Base-by-base conservation (phyloP, 805 yeast genomes). In the Ogataea corticis region DNA sequence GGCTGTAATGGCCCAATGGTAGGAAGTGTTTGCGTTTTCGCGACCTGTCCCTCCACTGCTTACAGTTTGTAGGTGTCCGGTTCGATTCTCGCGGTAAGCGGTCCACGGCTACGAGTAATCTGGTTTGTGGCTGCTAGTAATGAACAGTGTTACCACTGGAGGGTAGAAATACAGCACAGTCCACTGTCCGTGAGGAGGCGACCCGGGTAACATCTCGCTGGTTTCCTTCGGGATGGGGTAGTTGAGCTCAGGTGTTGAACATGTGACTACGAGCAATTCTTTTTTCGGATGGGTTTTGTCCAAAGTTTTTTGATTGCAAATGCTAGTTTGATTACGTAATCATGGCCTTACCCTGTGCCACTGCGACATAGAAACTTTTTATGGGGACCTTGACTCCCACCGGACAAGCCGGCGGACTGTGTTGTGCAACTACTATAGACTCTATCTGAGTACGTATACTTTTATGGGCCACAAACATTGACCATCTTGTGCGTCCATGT, bases 141-240 rank as follows among this genome's bases (percentile, higher is more conserved):
- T 51, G 62, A 63, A 54, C 62, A 57, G 66, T 58, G 63, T 45
- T 33, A 58, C 54, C 68, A 57, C 69, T 66, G 70, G 56, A 68
- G 72, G 72, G 72, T 69, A 68, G 72, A 62, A 63, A 68, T 68
- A 69, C 72, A 68, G 72, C 72, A 68, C 70, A 65, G 70, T 58
- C 41, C 65, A 55, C 62, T 58, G 61, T 57, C 71, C 72, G 72
- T 65, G 68, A 63, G 65, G 58, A 66, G 70, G 72, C 71, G 71
- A 58, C 45, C 46, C 54, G 69, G 71, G 60, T 57, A 34, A 59
- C 72, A 68, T 52, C 62, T 58, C 57, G 66, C 67, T 62, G 70
- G 68, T 49, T 56, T 59, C 58, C 47, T 27, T 3, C 29, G 37
- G 48, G 58, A 49, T 44, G 57, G 53, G 55, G 46, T 42, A 50